A percentile compares a stretch with the other conserved stretches of the same genome.
Conservation (phyloP, 2,329 filamentous ascomycete genomes). For the Fusarium phyllophilum region DNA sequence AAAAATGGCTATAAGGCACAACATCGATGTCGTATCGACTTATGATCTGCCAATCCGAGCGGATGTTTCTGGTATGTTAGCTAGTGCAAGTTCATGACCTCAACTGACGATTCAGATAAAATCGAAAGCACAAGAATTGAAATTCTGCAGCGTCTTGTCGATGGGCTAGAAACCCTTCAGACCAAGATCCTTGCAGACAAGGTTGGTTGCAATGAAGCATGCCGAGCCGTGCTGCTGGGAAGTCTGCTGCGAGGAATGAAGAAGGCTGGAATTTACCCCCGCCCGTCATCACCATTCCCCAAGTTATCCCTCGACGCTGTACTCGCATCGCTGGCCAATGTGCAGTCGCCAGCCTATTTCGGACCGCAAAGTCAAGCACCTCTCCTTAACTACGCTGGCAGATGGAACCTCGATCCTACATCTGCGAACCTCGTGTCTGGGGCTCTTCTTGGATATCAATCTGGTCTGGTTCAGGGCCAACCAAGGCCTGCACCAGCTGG, state of each 20-base stretch:
- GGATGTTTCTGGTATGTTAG: not conserved
- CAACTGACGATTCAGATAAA: not conserved
- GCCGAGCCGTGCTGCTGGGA: not conserved
- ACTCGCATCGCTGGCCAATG: accelerated
- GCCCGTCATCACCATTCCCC: accelerated
- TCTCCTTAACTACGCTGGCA: accelerated
- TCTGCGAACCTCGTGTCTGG: accelerated
- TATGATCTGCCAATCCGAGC: not conserved
- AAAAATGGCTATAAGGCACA: not conserved
- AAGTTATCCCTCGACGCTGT: not conserved
- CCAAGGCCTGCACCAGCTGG: not conserved
- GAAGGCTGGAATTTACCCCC: accelerated
- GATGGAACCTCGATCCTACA: not conserved
- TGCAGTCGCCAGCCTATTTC: not conserved
- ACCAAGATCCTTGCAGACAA: not conserved
- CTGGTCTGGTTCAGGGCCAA: not conserved
- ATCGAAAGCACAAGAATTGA: not conserved
- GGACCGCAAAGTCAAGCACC: not conserved
- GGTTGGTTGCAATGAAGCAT: not conserved
- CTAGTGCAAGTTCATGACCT: accelerated
- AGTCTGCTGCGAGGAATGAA: not conserved
- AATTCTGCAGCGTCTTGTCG: accelerated
- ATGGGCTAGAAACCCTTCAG: accelerated
- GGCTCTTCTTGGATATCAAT: not conserved
- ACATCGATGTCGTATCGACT: accelerated